phyloP scores from a whole-genome alignment of 176 grass and related monocot species.

The Oryza nivara region DNA sequence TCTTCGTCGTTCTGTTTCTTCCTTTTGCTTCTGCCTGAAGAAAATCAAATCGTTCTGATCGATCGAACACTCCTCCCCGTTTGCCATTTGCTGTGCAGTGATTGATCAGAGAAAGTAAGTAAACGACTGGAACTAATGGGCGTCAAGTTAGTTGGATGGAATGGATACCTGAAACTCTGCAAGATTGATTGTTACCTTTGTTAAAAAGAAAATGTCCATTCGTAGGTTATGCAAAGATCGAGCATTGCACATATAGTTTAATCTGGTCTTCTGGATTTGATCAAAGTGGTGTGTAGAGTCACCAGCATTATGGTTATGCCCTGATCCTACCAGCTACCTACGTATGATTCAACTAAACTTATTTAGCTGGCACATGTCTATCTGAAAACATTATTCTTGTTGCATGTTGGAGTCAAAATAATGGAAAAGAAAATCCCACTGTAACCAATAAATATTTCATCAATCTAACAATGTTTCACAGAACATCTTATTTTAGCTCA shows the following conservation, averaged over 20 bases:
- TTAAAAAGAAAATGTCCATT: background rate
- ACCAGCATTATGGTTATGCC: background rate
- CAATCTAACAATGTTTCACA: too few species aligned
- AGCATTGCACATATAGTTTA: background rate
- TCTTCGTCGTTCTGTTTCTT: background rate
- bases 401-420: background rate
- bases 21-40: constrained; percentile 45
- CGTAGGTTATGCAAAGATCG: background rate
- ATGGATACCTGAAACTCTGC: background rate
- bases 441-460: too few species aligned
- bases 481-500: background rate
- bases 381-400: background rate
- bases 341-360: background rate
- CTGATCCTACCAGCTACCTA: background rate
- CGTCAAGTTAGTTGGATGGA: background rate
- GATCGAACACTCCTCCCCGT: background rate
- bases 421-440: too few species aligned
- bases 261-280: background rate
- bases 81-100: background rate
- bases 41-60: background rate
- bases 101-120: background rate
- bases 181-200: too few species aligned
- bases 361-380: background rate
- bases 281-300: background rate
- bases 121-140: background rate